These are phyloP conservation scores for Penicillium verrucosum DNA, from an alignment of 2,329 filamentous ascomycete species.

Conservation along the genomic window DNA sequence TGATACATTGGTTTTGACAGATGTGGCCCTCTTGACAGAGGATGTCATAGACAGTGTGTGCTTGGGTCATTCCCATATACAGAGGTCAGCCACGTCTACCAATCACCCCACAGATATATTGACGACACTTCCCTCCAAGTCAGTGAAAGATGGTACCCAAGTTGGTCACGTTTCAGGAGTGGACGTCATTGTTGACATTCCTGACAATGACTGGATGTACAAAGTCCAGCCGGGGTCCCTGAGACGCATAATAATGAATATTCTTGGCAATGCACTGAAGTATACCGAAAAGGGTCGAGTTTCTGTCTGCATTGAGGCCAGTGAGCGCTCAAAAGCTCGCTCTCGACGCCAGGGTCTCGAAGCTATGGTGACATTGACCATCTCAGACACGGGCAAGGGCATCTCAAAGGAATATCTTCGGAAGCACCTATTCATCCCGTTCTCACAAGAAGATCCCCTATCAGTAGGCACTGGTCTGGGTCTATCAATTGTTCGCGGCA, in stretches of 20 bases:
- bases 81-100: background rate
- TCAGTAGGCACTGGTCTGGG: constrained; percentile 60
- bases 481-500: constrained; percentile 55
- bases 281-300: constrained; percentile 29
- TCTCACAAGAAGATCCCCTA: constrained; percentile 58
- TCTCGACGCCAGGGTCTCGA: constrained; percentile 11
- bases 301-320: constrained; percentile 12
- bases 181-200: background rate
- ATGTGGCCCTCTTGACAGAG: constrained; percentile 27
- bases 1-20: constrained; percentile 8
- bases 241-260: constrained; percentile 32
- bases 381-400: constrained; percentile 61
- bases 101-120: background rate
- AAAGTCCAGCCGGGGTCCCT: constrained; percentile 23
- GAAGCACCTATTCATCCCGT: constrained; percentile 58
- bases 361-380: constrained; percentile 34
- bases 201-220: constrained; percentile 22
- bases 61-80: constrained; percentile 16
- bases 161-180: background rate
- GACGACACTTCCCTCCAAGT: background rate
- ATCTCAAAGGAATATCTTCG: constrained; percentile 59
- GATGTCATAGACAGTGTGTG: constrained; percentile 26
- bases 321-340: background rate
- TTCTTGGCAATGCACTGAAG: constrained; percentile 33
- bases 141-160: background rate